A percentile compares a stretch with the other conserved stretches of the same genome.
Conservation (phyloP, 768 basidiomycete species). For the Clathrus columnatus region DNA sequence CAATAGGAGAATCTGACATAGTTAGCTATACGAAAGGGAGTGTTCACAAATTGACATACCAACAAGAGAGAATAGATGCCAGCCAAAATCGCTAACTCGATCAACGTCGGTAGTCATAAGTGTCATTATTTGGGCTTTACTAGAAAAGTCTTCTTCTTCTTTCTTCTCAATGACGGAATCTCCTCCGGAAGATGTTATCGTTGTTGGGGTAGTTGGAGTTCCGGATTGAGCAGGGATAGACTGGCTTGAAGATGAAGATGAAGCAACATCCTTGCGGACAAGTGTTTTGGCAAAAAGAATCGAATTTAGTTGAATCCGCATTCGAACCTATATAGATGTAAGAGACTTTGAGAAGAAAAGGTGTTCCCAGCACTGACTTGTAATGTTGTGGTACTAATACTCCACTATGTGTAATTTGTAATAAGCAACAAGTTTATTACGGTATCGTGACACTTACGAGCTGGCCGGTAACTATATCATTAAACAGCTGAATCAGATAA, state of each 20-base stretch:
- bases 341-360: constrained; percentile 51
- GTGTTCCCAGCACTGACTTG: not conserved
- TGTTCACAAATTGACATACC: constrained; percentile 31
- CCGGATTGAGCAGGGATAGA: constrained; percentile 20
- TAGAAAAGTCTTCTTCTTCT: constrained; percentile 41
- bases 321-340: constrained; percentile 58
- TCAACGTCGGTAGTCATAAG: constrained; percentile 95
- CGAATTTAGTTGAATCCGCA: constrained; percentile 75
- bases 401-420: not conserved
- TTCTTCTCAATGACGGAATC: constrained; percentile 38
- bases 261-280: constrained; percentile 75
- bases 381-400: constrained; percentile 3
- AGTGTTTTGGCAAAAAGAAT: constrained; percentile 80
- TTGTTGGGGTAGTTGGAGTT: not conserved
- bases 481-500: not conserved
- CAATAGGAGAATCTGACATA: constrained; percentile 63
- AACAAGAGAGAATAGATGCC: constrained; percentile 68
- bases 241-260: constrained; percentile 29
- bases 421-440: not conserved
- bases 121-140: constrained; percentile 81
- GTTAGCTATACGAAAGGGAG: not conserved
- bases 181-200: not conserved
- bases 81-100: constrained; percentile 76
- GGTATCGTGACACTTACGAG: constrained; percentile 21
- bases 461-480: constrained; percentile 49